A percentile compares a stretch with the other conserved stretches of the same genome.
These are phyloP conservation scores for Trichosanthes cucumerina DNA, from an alignment of 306 rosid genomes.

Conservation along the genomic window DNA sequence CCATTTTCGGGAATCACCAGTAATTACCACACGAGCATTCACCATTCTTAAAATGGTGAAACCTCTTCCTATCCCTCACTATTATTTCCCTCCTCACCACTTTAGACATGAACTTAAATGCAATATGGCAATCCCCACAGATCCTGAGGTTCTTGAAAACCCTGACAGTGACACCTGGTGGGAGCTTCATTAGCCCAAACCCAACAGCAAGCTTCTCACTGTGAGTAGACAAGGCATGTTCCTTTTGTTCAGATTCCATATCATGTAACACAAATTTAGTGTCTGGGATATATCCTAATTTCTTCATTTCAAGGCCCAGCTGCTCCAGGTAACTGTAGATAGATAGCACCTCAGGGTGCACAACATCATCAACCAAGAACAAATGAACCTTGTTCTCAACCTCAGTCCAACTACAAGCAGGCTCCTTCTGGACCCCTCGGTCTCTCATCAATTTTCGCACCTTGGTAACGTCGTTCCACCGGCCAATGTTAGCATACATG, in stretches of 20 bases:
- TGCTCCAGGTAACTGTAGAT: background rate
- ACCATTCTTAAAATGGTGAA: conserved; percentile 4
- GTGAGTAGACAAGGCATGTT: conserved; percentile 11
- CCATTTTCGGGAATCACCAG: background rate
- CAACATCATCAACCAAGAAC: conserved; percentile 16
- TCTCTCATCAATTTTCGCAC: conserved; percentile 21
- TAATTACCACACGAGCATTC: background rate
- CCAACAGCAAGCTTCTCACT: conserved; percentile 3
- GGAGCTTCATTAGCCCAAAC: conserved; percentile 1
- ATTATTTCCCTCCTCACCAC: background rate
- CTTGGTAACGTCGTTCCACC: conserved; percentile 13
- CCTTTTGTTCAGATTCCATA: conserved; percentile 19
- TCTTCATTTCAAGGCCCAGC: conserved; percentile 9
- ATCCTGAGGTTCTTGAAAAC: conserved; percentile 4
- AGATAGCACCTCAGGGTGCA: conserved; percentile 5
- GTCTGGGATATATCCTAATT: conserved; percentile 15
- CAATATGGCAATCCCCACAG: conserved; percentile 7
- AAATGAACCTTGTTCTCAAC: conserved; percentile 1
- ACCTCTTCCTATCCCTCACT: conserved; percentile 6
- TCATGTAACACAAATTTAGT: conserved; percentile 17
- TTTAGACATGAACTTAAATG: conserved; percentile 5
- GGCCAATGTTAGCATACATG: background rate
- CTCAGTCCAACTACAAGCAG: conserved; percentile 7
- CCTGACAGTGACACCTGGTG: background rate
- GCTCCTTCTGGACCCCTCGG: conserved; percentile 15